Evolutionary conservation across 805 yeast species (phyloP), one percentile per base, ranked within the genome.

Genomic region (Myxozyma neotropica): DNA sequence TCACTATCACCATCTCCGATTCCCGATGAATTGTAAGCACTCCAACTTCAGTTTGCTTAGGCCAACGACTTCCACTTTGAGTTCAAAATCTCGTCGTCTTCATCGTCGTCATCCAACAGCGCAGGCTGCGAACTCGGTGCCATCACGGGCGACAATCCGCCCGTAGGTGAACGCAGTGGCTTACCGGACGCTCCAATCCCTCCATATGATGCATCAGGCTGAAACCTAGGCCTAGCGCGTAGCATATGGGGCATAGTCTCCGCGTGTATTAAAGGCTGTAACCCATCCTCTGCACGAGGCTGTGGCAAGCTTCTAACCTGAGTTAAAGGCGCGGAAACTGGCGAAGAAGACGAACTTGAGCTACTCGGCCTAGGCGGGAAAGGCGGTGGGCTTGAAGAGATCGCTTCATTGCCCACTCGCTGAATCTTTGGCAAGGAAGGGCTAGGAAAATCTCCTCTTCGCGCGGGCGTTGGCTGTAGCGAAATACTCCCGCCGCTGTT

Each of bases 21-120:
- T n/a, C n/a, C n/a, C n/a, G n/a, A n/a, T n/a, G n/a, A n/a, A n/a
- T n/a, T n/a, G n/a, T n/a, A n/a, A n/a, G n/a, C n/a, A n/a, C n/a
- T n/a, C n/a, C n/a, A n/a, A n/a, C n/a, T n/a, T n/a, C n/a, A n/a
- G n/a, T n/a, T n/a, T n/a, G n/a, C 24, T 46, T 35, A 59, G 8
- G 55, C 51, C 38, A 59, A 35, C 27, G 63, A 39, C 46, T 59
- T 59, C 63, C 63, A 59, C 19, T 38, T 43, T 8, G 63, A 55
- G 21, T 55, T 46, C 10, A 55, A 35, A 3, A 21, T 21, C 48
- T 31, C 26, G 10, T 29, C 55, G 12, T 44, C 57, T 8, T 35
- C 58, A 15, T 48, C 62, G 19, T 55, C 63, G 54, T 59, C 58
- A 19, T 57, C 61, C 17, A 38, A 33, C 48, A 44, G 39, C 36